Evolutionary conservation across 2,329 filamentous ascomycete species (phyloP), one percentile per base, ranked within the genome.

Genomic region (Colletotrichum neosansevieriae): DNA sequence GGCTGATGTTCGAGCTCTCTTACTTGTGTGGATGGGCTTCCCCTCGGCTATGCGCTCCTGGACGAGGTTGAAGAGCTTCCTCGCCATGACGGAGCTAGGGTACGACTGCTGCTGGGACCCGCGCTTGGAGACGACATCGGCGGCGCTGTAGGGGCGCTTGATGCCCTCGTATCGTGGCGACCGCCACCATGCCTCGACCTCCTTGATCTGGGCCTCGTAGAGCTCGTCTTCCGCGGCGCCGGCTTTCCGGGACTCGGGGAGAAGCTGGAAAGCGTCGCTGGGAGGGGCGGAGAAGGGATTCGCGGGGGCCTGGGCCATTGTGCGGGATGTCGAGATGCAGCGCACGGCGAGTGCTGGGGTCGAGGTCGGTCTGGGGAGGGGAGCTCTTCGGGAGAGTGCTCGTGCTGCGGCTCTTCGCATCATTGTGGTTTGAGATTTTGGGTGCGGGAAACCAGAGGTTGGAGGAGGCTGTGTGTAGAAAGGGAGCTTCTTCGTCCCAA

Each of bases 21-120:
- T 83, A 95, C 93, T 94, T 15, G 96, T 98, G 79, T 98, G 95
- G 69, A 98, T 92, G 19, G 96, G 96, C 79, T 97, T 87, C 70
- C 94, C 94, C 74, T 91, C 89, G 44, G 91, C 88, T 51, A 89
- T 88, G 71, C 92, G 87, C 80, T 97, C 91, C 72, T 92, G 91
- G 63, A 99, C 84, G 73, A 98, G 81, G 78, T 97, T 91, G 82
- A 97, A 99, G 5, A 99, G 87, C 82, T 99, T 98, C 76, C 93
- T 87, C 0, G 95, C 96, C 93, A 97, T 98, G 70, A 97, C 82
- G 13, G 94, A 98, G 81, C 94, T 97, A 1, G 96, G 93, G 74
- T 98, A 98, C 58, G 88, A 89, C 77, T 97, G 93, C 75, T 93
- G 89, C 72, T 98, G 87, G 6, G 94, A 91, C 10, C 96, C 96